These are phyloP conservation scores for Plasmodium inui DNA, from an alignment of 169 alveolate species.

Conservation along the genomic window DNA sequence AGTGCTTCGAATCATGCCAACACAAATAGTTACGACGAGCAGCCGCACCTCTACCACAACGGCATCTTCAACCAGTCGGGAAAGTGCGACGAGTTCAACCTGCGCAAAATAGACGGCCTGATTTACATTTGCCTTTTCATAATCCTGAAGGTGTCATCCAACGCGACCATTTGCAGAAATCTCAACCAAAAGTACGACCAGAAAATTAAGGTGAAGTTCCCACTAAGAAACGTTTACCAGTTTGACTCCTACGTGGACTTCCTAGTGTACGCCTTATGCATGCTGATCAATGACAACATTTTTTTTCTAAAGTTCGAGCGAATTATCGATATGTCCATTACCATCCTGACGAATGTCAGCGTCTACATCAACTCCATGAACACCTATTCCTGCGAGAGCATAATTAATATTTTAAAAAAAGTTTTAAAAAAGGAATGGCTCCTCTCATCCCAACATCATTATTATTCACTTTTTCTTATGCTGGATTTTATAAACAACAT, in stretches of 20 bases:
- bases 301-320: constrained; percentile 64
- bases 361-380: constrained; percentile 70
- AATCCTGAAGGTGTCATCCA: constrained; percentile 58
- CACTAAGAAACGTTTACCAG: constrained; percentile 24
- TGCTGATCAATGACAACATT: constrained; percentile 46
- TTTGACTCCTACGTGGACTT: constrained; percentile 63
- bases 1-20: too few relatives aligned
- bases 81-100: constrained; percentile 43
- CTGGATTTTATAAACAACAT: constrained; percentile 73
- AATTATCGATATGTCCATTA: constrained; percentile 69
- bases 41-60: constrained; percentile 18
- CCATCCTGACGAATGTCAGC: constrained; percentile 67
- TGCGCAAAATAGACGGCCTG: constrained; percentile 68
- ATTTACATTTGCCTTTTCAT: constrained; percentile 68
- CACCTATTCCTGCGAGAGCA: constrained; percentile 60
- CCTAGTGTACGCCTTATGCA: constrained; percentile 36
- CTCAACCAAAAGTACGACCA: constrained; percentile 58
- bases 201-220: constrained; percentile 46
- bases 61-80: constrained; percentile 26
- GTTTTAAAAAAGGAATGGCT: constrained; percentile 74
- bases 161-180: constrained; percentile 42
- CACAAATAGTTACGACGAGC: neutral
- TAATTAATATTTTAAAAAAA: constrained; percentile 61
- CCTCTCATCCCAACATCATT: constrained; percentile 61
- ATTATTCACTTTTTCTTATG: constrained; percentile 51